Percentiles rank a stretch among this genome's conserved stretches.
These are phyloP conservation scores for Myxozyma sirexii DNA, from an alignment of 805 yeast genomes.

Conservation along the genomic window DNA sequence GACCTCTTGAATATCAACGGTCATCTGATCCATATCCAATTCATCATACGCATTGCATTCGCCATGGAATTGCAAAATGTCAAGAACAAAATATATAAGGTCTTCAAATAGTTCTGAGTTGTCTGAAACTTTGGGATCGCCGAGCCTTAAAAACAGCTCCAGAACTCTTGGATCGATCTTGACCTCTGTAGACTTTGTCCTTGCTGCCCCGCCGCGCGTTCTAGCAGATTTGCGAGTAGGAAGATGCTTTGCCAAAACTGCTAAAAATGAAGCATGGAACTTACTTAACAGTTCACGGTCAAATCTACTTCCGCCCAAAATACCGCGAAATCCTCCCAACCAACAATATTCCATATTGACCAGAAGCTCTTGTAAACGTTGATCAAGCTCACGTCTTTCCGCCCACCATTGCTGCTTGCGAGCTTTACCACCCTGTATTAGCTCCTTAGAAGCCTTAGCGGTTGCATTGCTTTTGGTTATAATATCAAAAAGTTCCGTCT, in stretches of 20 bases:
- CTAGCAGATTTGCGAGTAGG: constrained; percentile 51
- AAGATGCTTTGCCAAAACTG: constrained; percentile 49
- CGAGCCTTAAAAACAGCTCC: constrained; percentile 55
- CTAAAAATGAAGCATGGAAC: constrained; percentile 47
- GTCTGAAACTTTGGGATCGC: constrained; percentile 43
- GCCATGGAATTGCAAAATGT: constrained; percentile 63
- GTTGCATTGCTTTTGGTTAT: constrained; percentile 64
- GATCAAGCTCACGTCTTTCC: constrained; percentile 63
- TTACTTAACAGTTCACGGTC: constrained; percentile 38
- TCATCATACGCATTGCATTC: constrained; percentile 67
- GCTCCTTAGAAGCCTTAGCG: constrained; percentile 19
- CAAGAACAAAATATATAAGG: constrained; percentile 62
- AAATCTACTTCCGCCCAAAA: constrained; percentile 51
- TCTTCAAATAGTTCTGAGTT: constrained; percentile 58
- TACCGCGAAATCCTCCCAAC: constrained; percentile 75
- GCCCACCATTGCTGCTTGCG: constrained; percentile 80
- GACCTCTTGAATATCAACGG: constrained; percentile 54
- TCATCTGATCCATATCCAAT: constrained; percentile 58
- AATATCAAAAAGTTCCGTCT: constrained; percentile 52
- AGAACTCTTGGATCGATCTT: constrained; percentile 52
- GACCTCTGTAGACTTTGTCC: constrained; percentile 25
- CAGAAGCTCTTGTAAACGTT: constrained; percentile 56
- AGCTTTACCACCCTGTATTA: constrained; percentile 43
- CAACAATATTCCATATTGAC: constrained; percentile 61
- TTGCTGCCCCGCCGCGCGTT: constrained; percentile 27